Evolutionary conservation across 2,329 filamentous ascomycete species (phyloP).

Genomic region (Xylaria sp.): DNA sequence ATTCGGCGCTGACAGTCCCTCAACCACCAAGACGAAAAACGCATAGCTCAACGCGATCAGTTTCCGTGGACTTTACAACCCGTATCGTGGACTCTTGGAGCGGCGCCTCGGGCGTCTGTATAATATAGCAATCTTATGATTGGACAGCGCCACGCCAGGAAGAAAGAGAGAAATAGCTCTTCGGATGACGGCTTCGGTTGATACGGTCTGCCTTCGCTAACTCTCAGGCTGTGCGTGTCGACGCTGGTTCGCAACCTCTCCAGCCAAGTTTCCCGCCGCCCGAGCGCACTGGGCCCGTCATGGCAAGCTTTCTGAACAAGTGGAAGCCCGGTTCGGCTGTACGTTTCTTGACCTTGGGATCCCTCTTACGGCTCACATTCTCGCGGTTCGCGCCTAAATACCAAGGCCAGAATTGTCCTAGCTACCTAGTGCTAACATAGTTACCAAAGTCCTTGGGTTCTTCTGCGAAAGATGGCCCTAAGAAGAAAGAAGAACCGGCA

Average conservation of each 20-base stretch:
- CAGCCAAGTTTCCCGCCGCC: conserved; percentile 13
- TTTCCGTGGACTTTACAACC: not conserved
- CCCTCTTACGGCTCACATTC: conserved; percentile 13
- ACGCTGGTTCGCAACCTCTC: conserved; percentile 41
- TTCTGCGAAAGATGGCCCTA: conserved; percentile 59
- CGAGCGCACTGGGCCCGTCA: conserved; percentile 45
- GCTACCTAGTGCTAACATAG: conserved; percentile 43
- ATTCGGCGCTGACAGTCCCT: conserved; percentile 10
- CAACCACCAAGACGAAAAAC: not conserved
- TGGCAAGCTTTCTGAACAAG: conserved; percentile 70
- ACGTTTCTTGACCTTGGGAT: conserved; percentile 50
- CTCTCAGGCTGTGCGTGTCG: conserved; percentile 42
- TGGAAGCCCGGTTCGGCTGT: conserved; percentile 67
- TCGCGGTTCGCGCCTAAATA: conserved; percentile 2
- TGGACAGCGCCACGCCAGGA: conserved; percentile 24
- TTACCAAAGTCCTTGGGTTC: conserved; percentile 56
- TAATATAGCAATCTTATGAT: conserved; percentile 22
- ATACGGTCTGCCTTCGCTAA: conserved; percentile 37
- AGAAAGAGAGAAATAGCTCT: conserved; percentile 32
- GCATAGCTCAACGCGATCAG: not conserved
- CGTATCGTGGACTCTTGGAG: not conserved
- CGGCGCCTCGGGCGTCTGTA: conserved; percentile 29
- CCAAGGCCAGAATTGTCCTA: not conserved
- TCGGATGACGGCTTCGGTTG: conserved; percentile 45
- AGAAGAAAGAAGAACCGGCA: conserved; percentile 68